Evolutionary conservation across 1,139 yeast species (phyloP), one percentile per base, ranked within the genome.

Genomic region (Kurtzmaniella quercitrusa): DNA sequence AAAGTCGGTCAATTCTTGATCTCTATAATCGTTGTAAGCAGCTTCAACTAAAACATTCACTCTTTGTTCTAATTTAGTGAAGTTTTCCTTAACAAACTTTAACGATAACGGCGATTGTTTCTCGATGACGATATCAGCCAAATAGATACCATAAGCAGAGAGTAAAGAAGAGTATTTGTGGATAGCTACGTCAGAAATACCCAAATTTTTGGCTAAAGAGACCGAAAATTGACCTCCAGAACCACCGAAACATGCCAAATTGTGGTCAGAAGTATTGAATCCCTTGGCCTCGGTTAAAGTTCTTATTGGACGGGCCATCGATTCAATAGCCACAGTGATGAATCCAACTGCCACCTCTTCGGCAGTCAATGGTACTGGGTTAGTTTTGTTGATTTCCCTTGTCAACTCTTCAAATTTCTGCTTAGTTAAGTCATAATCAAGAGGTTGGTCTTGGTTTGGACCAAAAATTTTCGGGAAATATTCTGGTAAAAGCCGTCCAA

Each of bases 51-150:
- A 58, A 7, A 43, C 48, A 2, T 58, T 52, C 27, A 65, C 53
- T 41, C 61, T 68, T 0, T 41, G 44, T 37, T 68, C 64, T 39
- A 70, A 58, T 4, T 45, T 45, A 1, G 34, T 37, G 31, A 56
- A 55, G 44, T 51, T 58, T 0, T 50, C 53, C 15, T 53, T 41
- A 6, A 50, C 39, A 46, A 60, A 70, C 1, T 55, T 44, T 45
- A 67, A 56, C 0, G 74, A 66, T 11, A 68, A 62, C 0, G 90
- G 90, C 29, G 80, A 77, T 60, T 82, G 89, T 34, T 68, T 73
- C 56, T 83, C 91, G 50, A 82, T 82, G 6, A 81, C 73, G 38
- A 71, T 68, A 53, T 71, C 75, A 2, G 77, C 76, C 44, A 70
- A 60, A 40, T 62, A 64, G 34, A 71, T 70, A 14, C 77, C 77